Evolutionary conservation across 2,329 filamentous ascomycete genomes (phyloP).

Genomic region (Elsinoe necatrix): DNA sequence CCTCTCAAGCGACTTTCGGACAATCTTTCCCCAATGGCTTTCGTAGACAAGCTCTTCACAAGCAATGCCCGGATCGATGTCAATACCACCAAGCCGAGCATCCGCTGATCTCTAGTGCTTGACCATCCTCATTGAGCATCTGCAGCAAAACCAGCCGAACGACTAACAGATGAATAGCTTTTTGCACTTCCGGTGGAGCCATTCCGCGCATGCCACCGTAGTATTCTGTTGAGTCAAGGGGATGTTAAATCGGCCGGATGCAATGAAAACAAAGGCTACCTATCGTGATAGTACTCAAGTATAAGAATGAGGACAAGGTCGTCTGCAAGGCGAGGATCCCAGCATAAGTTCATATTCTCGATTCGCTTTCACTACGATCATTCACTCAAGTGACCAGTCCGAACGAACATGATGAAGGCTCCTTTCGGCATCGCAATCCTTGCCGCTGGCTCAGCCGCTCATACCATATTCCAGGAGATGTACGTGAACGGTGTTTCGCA

Average conservation of each 20-base stretch:
- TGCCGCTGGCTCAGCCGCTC: not conserved
- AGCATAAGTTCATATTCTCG: not conserved
- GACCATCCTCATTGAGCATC: not conserved
- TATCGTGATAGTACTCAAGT: no score
- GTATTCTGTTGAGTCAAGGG: no score
- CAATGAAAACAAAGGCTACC: no score
- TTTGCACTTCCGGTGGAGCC: not conserved
- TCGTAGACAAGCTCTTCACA: not conserved
- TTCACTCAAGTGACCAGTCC: no score
- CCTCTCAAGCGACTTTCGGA: no score
- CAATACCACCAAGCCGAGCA: not conserved
- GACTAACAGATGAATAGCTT: no score
- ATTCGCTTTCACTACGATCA: not conserved
- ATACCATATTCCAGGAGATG: conserved; percentile 7
- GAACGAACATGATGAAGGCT: not conserved
- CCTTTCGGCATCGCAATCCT: not conserved
- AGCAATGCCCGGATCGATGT: not conserved
- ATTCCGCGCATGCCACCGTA: not conserved
- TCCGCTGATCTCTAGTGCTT: not conserved
- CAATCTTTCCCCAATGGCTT: no score
- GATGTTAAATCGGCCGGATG: no score
- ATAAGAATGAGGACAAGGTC: no score
- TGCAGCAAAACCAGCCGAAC: not conserved
- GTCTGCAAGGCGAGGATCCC: no score
- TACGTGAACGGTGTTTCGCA: not conserved